A percentile compares a stretch with the other conserved stretches of the same genome.
Evolutionary conservation across 345 rosid genomes (phyloP).

Genomic region (Gossypium arboreum): DNA sequence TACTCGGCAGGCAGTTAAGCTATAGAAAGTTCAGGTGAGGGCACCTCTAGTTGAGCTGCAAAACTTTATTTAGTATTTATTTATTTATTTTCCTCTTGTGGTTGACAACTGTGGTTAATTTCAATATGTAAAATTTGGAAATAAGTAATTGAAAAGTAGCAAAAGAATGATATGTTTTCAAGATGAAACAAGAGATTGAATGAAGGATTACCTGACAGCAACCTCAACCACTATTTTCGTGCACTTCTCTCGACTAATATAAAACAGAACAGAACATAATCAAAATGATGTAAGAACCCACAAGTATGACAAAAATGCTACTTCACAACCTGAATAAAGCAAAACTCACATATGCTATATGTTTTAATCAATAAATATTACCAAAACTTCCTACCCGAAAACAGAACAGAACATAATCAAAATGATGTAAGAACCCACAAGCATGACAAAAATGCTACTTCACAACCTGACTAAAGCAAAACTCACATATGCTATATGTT

Average conservation of each 20-base stretch:
- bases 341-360: no score
- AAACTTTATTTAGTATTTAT: background rate
- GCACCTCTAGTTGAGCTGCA: conserved; percentile 10
- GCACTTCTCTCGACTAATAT: background rate
- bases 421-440: background rate
- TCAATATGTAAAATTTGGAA: conserved; percentile 9
- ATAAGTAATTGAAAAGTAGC: conserved; percentile 9
- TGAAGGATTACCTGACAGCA: background rate
- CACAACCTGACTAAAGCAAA: no score
- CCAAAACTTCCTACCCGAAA: background rate
- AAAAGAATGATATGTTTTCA: background rate
- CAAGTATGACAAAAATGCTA: background rate
- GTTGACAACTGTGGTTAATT: background rate
- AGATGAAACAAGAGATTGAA: background rate
- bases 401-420: background rate
- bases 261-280: background rate
- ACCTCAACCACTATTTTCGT: background rate
- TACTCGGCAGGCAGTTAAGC: background rate
- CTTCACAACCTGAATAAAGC: no score
- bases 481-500: no score
- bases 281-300: background rate
- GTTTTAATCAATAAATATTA: no score
- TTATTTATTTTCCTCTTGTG: background rate
- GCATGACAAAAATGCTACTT: background rate
- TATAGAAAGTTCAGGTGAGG: background rate